phyloP scores from a whole-genome alignment of 2,329 filamentous ascomycete species.

The Myotisia sp. region DNA sequence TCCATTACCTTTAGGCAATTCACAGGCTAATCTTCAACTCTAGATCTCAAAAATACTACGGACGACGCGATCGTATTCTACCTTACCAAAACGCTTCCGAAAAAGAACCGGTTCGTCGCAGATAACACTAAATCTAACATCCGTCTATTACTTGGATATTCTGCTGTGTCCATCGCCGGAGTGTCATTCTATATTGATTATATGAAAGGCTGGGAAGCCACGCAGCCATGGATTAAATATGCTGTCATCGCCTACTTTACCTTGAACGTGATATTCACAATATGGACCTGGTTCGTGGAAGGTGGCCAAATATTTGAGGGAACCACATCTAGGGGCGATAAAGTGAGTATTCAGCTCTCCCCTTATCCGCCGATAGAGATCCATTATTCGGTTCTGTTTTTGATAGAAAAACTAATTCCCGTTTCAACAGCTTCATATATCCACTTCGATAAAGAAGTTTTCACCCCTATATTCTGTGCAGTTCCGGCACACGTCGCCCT shows the following conservation, averaged over 20 bases:
- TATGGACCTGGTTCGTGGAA: slow-evolving; percentile 77
- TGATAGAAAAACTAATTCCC: background rate
- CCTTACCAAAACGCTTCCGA: slow-evolving; percentile 60
- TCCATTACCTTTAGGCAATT: background rate
- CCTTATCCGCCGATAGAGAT: background rate
- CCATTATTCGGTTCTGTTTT: background rate
- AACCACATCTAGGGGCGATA: slow-evolving; percentile 51
- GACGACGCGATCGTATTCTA: slow-evolving; percentile 93
- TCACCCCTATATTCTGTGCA: slow-evolving; percentile 66
- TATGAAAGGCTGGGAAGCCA: slow-evolving; percentile 74
- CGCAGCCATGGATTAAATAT: slow-evolving; percentile 63
- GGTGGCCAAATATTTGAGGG: slow-evolving; percentile 71
- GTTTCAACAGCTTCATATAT: slow-evolving; percentile 52
- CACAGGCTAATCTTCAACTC: slow-evolving; percentile 1
- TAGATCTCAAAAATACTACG: slow-evolving; percentile 91
- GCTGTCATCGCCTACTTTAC: slow-evolving; percentile 69
- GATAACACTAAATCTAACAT: slow-evolving; percentile 69
- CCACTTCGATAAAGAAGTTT: slow-evolving; percentile 61
- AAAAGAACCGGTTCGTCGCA: slow-evolving; percentile 52
- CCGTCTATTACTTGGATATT: slow-evolving; percentile 69
- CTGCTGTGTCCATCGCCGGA: slow-evolving; percentile 63
- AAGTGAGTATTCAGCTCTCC: slow-evolving; percentile 27
- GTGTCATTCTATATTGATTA: slow-evolving; percentile 86
- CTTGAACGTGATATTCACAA: slow-evolving; percentile 62
- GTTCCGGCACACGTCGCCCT: slow-evolving; percentile 36